phyloP scores from a whole-genome alignment of 1,139 yeast species.

The Meyerozyma guilliermondii region DNA sequence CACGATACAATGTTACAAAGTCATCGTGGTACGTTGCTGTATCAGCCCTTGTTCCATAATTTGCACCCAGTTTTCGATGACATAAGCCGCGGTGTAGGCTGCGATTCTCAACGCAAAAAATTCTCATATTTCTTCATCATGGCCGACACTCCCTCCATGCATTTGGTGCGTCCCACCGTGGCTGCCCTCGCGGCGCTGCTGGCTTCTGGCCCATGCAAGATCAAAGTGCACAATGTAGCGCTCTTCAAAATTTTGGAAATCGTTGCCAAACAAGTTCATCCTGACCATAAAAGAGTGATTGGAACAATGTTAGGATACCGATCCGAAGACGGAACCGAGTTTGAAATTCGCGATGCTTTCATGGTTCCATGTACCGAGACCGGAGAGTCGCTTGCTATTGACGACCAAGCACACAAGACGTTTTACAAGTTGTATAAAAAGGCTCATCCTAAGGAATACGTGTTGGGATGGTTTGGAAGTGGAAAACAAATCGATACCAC shows the following conservation, averaged over 20 bases:
- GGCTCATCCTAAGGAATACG: conserved; percentile 74
- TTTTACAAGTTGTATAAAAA: conserved; percentile 71
- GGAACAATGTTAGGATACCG: conserved; percentile 81
- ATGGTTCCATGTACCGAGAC: conserved; percentile 82
- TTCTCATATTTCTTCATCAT: conserved; percentile 7
- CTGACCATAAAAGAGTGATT: conserved; percentile 56
- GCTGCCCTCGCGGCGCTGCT: conserved; percentile 50
- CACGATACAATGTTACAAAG: too few relatives aligned
- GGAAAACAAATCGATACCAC: conserved; percentile 58
- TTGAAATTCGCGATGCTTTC: conserved; percentile 73
- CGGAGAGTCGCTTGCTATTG: conserved; percentile 69
- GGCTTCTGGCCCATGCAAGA: conserved; percentile 42
- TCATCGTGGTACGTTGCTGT: too few relatives aligned
- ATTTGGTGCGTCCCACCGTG: conserved; percentile 58
- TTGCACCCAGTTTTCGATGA: too few relatives aligned
- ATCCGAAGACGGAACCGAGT: conserved; percentile 80
- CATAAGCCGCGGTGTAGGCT: too few relatives aligned
- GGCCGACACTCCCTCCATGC: conserved; percentile 33
- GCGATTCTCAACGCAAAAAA: not conserved
- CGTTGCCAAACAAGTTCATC: conserved; percentile 39
- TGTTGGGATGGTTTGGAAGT: conserved; percentile 88
- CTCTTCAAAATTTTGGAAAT: conserved; percentile 61
- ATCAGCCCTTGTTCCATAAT: too few relatives aligned
- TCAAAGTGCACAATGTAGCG: conserved; percentile 64
- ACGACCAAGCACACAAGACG: conserved; percentile 67